phyloP scores from a whole-genome alignment of 495 filamentous ascomycete genomes.

The Xylaria bambusicola region DNA sequence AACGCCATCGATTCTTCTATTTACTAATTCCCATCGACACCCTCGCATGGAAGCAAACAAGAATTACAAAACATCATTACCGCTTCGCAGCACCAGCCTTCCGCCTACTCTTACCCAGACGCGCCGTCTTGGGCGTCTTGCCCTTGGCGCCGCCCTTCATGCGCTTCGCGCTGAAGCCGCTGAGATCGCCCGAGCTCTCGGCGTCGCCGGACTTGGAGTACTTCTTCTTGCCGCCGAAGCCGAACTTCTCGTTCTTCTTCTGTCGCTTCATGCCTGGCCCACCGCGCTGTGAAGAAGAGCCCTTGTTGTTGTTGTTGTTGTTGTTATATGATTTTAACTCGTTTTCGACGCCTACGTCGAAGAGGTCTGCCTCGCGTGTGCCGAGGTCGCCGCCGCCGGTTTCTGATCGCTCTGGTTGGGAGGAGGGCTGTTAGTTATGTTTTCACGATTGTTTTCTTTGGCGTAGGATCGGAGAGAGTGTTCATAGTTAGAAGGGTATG shows the following conservation, averaged over 20 bases:
- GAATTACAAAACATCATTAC: slow-evolving; percentile 1
- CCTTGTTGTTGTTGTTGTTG: too few relatives aligned
- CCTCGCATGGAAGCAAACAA: neutral
- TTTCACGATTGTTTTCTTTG: too few relatives aligned
- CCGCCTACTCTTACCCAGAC: slow-evolving; percentile 44
- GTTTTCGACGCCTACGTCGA: slow-evolving; percentile 91
- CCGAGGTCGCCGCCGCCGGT: slow-evolving; percentile 58
- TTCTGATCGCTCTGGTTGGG: slow-evolving; percentile 74
- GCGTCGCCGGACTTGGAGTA: slow-evolving; percentile 87
- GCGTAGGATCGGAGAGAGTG: too few relatives aligned
- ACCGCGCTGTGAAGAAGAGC: slow-evolving; percentile 37
- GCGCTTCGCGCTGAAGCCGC: slow-evolving; percentile 74
- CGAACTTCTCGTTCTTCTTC: slow-evolving; percentile 91
- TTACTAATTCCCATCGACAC: neutral
- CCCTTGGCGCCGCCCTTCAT: slow-evolving; percentile 63
- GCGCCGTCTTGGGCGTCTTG: slow-evolving; percentile 22
- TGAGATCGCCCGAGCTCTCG: slow-evolving; percentile 72
- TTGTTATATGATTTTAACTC: slow-evolving; percentile 58
- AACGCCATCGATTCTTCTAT: slow-evolving; percentile 15
- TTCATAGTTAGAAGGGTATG: too few relatives aligned
- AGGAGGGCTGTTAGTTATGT: slow-evolving; percentile 2
- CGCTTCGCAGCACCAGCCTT: slow-evolving; percentile 34
- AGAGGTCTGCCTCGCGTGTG: slow-evolving; percentile 82
- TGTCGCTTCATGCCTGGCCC: slow-evolving; percentile 69
- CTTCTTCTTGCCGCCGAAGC: slow-evolving; percentile 93